Percentiles rank a stretch among this genome's conserved stretches.
Evolutionary conservation across 2,329 filamentous ascomycete genomes (phyloP).

Genomic region (Trichoderma sp.): DNA sequence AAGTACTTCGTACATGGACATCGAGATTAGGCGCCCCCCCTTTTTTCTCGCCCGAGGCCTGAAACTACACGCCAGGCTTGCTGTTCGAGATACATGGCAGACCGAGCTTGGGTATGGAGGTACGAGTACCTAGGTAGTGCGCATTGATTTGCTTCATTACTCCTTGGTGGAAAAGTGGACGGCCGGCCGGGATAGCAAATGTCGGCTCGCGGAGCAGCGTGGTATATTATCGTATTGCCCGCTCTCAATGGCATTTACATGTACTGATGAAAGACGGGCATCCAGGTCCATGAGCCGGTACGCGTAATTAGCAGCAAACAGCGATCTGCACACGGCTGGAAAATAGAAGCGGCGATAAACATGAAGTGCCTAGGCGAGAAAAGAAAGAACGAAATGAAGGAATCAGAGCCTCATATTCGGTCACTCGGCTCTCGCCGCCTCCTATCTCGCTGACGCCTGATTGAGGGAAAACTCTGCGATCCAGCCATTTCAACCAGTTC

Average conservation of each 20-base stretch:
- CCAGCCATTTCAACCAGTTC: conserved; percentile 15
- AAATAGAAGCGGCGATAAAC: background rate
- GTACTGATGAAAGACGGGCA: background rate
- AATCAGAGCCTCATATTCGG: background rate
- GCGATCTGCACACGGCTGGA: conserved; percentile 18
- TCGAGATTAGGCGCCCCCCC: conserved; percentile 2
- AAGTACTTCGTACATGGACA: background rate
- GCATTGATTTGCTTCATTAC: conserved; percentile 19
- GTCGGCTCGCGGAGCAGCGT: conserved; percentile 15
- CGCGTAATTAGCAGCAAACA: conserved; percentile 20
- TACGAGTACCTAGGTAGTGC: background rate
- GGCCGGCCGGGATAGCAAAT: background rate
- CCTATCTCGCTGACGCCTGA: background rate
- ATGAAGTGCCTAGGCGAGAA: conserved; percentile 5
- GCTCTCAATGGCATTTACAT: background rate
- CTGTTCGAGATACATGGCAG: background rate
- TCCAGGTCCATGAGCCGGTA: background rate
- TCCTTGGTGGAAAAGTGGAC: conserved; percentile 13
- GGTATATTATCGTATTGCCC: background rate
- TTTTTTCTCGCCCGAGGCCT: conserved; percentile 19
- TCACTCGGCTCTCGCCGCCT: conserved; percentile 6
- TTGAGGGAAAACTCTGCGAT: background rate
- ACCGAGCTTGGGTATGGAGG: background rate
- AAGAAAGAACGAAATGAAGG: too few species aligned
- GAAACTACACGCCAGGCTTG: conserved; percentile 20